Percentiles rank a stretch among this genome's conserved stretches.
These are phyloP conservation scores for Euclidium syriacum DNA, from an alignment of 345 rosid species.

Conservation along the genomic window DNA sequence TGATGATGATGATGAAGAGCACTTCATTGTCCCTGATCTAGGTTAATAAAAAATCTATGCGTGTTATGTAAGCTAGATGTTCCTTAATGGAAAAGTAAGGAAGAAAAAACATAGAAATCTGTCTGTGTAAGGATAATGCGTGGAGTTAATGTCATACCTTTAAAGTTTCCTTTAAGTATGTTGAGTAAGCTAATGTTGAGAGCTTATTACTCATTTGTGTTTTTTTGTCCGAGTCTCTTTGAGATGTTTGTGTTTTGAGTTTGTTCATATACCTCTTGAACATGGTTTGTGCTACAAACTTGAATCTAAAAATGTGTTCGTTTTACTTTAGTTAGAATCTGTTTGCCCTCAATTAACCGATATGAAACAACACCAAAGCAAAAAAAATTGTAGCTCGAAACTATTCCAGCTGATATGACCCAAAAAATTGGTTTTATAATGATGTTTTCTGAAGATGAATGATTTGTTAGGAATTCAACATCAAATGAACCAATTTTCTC, in stretches of 20 bases:
- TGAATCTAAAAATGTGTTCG: conserved; percentile 5
- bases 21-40: conserved; percentile 85
- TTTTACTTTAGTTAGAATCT: no score
- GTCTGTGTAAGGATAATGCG: conserved; percentile 16
- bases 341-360: no score
- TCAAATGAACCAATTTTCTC: no score
- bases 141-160: conserved; percentile 4
- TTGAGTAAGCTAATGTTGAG: conserved; percentile 8
- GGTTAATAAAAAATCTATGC: conserved; percentile 35
- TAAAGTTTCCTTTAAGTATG: conserved; percentile 3
- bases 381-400: no score
- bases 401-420: no score
- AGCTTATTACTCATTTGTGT: not conserved
- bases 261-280: conserved; percentile 14
- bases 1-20: conserved; percentile 67
- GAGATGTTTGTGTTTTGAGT: conserved; percentile 20
- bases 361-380: no score
- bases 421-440: no score
- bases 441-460: no score
- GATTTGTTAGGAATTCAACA: no score
- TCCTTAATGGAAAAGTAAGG: not conserved
- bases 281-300: conserved; percentile 13
- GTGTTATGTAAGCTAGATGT: conserved; percentile 1
- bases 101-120: not conserved
- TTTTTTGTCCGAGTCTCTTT: not conserved